Base-by-base conservation (phyloP, 106 monocot genomes). In the Gastrodia elata region DNA sequence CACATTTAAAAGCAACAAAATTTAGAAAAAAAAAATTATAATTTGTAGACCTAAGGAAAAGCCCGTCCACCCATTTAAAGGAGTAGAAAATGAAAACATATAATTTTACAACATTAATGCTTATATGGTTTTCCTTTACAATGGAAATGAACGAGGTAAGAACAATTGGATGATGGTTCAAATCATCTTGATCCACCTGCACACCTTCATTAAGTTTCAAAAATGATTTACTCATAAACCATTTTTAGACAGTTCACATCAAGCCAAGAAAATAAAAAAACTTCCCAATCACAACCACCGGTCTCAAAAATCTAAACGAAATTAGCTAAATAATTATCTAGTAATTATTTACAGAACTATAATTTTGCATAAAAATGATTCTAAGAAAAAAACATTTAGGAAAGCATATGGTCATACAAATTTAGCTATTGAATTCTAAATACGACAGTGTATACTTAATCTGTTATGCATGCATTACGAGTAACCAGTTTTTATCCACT, bases 1-100 rank as follows among this genome's bases (percentile, higher is more conserved):
- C 27, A 80, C 8, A 77, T 80, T 33, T 41, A 25, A 73, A 13
- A 59, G 30, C 15, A 30, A 16, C n/a, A 22, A 56, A 52, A 16
- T 38, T 68, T 36, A 73, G 38, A 33, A 38, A 8, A 5, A 26
- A 68, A 22, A 26, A 7, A 57, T 34, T 61, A 28, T 2, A 61
- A 38, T 0, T 30, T 61, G 28, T 0, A 2, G 32, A 61, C 67
- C 34, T 56, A 25, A 73, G 16, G 25, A 34, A 38, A 37, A 25
- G 55, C 25, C 57, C 13, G 55, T 38, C 57, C 13, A 33, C 5
- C 14, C 18, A 26, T 35, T 27, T 8, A 22, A 20, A 48, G 16
- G 4, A 35, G 5, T 34, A 2, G 8, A 14, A n/a, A 35, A 73
- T 28, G 18, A 20, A 73, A 32, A 73, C 49, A 52, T 13, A 68